These are phyloP conservation scores for Hsuehochloa calcarea DNA, from an alignment of 176 grass and related monocot species.

Conservation along the genomic window DNA sequence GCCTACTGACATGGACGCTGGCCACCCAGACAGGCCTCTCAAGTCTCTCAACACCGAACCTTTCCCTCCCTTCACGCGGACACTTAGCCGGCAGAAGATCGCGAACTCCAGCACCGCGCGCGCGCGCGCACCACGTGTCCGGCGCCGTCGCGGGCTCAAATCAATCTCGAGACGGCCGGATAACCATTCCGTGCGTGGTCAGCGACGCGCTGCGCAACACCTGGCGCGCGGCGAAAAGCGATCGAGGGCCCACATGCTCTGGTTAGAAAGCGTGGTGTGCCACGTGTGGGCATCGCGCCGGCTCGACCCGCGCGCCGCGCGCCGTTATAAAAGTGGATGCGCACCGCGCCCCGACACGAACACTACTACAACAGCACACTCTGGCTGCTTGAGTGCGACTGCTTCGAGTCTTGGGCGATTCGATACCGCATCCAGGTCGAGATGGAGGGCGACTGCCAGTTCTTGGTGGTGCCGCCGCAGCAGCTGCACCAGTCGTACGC, in stretches of 20 bases:
- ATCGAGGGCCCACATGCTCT: background rate
- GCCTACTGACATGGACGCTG: slow-evolving; percentile 20
- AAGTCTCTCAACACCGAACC: background rate
- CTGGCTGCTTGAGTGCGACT: background rate
- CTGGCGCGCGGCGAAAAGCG: background rate
- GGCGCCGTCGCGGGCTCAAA: background rate
- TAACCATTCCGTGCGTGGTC: slow-evolving; percentile 13
- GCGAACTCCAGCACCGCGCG: background rate
- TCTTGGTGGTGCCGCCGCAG: slow-evolving; percentile 13
- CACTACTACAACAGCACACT: background rate
- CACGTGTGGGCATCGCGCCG: slow-evolving; percentile 6
- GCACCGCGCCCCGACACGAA: background rate
- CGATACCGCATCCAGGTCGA: background rate
- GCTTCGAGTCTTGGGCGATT: background rate
- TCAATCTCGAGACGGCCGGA: slow-evolving; percentile 7
- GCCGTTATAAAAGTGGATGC: slow-evolving; percentile 14
- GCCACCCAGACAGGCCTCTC: background rate
- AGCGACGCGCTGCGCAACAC: slow-evolving; percentile 19
- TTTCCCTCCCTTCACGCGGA: too few relatives aligned
- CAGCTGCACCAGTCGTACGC: background rate
- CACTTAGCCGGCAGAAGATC: background rate
- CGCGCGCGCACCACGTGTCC: slow-evolving; percentile 29
- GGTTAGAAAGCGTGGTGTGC: background rate
- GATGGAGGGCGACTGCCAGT: slow-evolving; percentile 38
- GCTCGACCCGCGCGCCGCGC: background rate